Conservation (phyloP, 1,139 yeast genomes). For the Debaryomyces singareniensis region DNA sequence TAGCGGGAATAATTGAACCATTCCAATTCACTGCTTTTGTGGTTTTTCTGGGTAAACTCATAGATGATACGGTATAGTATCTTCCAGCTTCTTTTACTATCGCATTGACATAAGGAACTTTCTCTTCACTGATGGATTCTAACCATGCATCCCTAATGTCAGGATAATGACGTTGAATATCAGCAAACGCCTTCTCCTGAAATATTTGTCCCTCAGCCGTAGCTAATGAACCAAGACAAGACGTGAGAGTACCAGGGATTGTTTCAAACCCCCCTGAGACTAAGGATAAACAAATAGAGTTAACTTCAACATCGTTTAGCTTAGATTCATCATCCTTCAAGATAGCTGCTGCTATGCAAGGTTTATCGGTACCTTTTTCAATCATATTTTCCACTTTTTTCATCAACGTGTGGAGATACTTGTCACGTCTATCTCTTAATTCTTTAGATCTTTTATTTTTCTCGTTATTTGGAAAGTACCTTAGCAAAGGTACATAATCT, state of each 20-base stretch:
- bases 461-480: conserved; percentile 4
- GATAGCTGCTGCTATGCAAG: conserved; percentile 5
- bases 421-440: conserved; percentile 4
- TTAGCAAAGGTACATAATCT: conserved; percentile 4
- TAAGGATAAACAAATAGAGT: conserved; percentile 4
- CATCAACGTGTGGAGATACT: conserved; percentile 3
- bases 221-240: conserved; percentile 4
- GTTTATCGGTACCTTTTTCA: conserved; percentile 5
- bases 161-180: conserved; percentile 4
- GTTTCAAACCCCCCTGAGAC: conserved; percentile 6
- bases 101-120: conserved; percentile 5
- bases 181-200: conserved; percentile 5
- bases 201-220: conserved; percentile 4
- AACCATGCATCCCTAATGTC: conserved; percentile 4
- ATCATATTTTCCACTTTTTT: conserved; percentile 4
- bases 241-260: conserved; percentile 5
- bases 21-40: conserved; percentile 4
- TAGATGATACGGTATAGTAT: conserved; percentile 4
- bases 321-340: conserved; percentile 4
- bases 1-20: conserved; percentile 4
- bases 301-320: conserved; percentile 4
- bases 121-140: conserved; percentile 3
- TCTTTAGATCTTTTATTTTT: conserved; percentile 3
- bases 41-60: conserved; percentile 6
- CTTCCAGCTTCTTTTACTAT: conserved; percentile 6